These are phyloP conservation scores for Colletotrichum tofieldiae DNA, from an alignment of 2,329 filamentous ascomycete species.

Conservation along the genomic window DNA sequence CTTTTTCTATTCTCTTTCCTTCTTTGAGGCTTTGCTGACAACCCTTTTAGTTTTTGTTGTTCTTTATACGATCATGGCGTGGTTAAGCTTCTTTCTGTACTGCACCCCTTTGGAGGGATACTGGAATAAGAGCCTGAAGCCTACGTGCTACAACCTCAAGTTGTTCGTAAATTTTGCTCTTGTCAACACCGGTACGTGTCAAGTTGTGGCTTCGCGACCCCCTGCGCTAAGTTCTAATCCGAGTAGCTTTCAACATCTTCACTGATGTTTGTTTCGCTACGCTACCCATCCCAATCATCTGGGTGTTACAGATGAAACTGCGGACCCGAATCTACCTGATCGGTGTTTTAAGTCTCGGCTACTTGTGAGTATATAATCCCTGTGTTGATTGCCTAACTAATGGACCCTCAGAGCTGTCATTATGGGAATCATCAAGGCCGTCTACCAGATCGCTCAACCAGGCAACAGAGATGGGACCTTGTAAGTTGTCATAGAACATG, in stretches of 20 bases:
- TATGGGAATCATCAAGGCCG: conserved; percentile 57
- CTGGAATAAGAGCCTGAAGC: conserved; percentile 44
- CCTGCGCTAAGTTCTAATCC: neutral
- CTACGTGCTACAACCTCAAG: conserved; percentile 43
- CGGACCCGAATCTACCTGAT: conserved; percentile 57
- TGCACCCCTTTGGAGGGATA: conserved; percentile 46
- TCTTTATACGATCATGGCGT: conserved; percentile 45
- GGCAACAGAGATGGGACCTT: conserved; percentile 53
- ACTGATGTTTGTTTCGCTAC: conserved; percentile 62
- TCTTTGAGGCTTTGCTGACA: neutral
- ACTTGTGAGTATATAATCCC: conserved; percentile 50
- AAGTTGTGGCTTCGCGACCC: neutral
- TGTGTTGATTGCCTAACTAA: neutral
- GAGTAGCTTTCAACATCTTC: conserved; percentile 56
- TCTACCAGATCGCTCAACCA: conserved; percentile 54
- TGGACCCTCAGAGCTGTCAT: conserved; percentile 52
- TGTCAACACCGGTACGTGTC: conserved; percentile 45
- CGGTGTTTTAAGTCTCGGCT: conserved; percentile 59
- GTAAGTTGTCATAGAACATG: conserved; percentile 40
- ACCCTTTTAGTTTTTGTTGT: conserved; percentile 42
- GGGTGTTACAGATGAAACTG: conserved; percentile 58
- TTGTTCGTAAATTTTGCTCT: conserved; percentile 59
- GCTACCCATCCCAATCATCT: conserved; percentile 59
- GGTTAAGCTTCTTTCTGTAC: conserved; percentile 46
- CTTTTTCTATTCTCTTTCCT: too few relatives aligned